Evolutionary conservation across 495 filamentous ascomycete genomes (phyloP).

Genomic region (Oidiodendron maius): DNA sequence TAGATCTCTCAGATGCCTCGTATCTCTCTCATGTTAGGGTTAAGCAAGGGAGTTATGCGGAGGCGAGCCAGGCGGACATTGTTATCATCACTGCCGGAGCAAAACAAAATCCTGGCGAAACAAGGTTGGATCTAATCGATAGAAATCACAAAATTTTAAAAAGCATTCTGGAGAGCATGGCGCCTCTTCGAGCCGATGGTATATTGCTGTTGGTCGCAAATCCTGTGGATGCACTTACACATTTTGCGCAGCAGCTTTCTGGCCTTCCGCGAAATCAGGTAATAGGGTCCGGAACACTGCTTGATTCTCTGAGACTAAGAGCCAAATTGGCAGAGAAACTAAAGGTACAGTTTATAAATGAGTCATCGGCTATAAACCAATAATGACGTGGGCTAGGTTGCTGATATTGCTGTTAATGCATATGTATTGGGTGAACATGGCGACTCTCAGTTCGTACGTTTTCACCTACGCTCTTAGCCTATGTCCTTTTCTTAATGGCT

Average conservation of each 20-base stretch:
- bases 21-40: constrained; percentile 28
- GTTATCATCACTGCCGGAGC: constrained; percentile 41
- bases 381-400: constrained; percentile 21
- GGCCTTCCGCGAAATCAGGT: constrained; percentile 33
- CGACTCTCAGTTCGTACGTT: constrained; percentile 25
- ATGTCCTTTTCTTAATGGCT: neutral
- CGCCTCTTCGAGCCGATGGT: constrained; percentile 30
- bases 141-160: constrained; percentile 35
- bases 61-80: constrained; percentile 38
- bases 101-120: constrained; percentile 34
- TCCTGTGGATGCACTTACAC: constrained; percentile 42
- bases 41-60: constrained; percentile 28
- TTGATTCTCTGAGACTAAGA: constrained; percentile 34
- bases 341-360: constrained; percentile 18
- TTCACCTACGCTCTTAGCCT: neutral
- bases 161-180: constrained; percentile 29
- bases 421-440: constrained; percentile 41
- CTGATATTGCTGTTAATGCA: constrained; percentile 30
- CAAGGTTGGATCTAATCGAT: constrained; percentile 31
- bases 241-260: constrained; percentile 28
- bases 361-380: neutral
- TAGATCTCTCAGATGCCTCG: constrained; percentile 38
- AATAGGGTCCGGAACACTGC: constrained; percentile 34
- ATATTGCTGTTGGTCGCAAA: constrained; percentile 40
- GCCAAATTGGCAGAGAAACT: constrained; percentile 31